Evolutionary conservation across 78 protist genomes (phyloP), one percentile per base, ranked within the genome.

Genomic region (Emiliania huxleyi): DNA sequence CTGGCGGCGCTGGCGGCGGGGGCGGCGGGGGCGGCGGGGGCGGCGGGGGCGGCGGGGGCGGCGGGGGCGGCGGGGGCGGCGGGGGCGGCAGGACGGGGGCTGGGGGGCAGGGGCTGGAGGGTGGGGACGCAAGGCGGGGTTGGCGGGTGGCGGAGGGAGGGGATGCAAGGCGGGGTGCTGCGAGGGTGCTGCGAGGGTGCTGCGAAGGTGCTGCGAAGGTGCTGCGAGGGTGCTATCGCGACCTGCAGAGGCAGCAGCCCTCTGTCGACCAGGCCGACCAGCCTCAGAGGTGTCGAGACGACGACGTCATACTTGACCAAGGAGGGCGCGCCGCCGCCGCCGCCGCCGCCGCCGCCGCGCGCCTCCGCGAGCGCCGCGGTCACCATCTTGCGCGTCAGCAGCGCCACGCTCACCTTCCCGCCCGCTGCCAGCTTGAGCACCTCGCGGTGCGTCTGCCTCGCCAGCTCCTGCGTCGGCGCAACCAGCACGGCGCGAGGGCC

Each of bases 381-480:
- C 37, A 22, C 81, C 42, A 71, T 6, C 81, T 71, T 71, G n/a
- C 22, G 5, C n/a, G 81, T 71, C 18, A 96, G 49, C 35, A 94
- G 93, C 35, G 91, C 37, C 40, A 95, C 55, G 52, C 77, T 38
- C 81, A 97, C 90, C 40, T 56, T 56, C 5, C 40, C 33, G 40
- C 95, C 96, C 8, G 21, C 29, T 19, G 92, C 87, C 18, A 95
- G 73, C 52, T 35, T 29, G 38, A 29, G 29, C 33, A 90, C 2
- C 92, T 95, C 95, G 33, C 95, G 55, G 38, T 85, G 69, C 35
- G 40, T 29, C 95, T 97, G 98, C 49, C 90, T 87, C 25, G 97
- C 98, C 43, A 97, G 95, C 92, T 97, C 85, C 85, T 37, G 91
- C 48, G 98, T 97, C 62, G 98, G 98, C 33, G 96, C 94, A 35